Conservation (phyloP, 2,329 filamentous ascomycete genomes). For the Lachnellula subtilissima region DNA sequence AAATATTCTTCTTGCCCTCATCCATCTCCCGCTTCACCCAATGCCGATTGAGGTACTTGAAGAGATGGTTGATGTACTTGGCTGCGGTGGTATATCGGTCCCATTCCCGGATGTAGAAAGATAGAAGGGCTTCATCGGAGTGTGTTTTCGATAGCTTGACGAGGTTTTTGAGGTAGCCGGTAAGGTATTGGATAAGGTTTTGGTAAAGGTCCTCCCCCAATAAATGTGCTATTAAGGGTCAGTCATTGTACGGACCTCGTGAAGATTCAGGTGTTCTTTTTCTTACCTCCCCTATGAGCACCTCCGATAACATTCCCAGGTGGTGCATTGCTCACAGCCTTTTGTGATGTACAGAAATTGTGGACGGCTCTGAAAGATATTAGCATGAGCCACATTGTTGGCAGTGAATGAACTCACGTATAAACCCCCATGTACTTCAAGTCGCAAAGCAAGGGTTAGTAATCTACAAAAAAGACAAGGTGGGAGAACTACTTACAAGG, state of each 20-base stretch:
- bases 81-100: slow-evolving; percentile 90
- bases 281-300: slow-evolving; percentile 67
- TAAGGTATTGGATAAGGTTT: slow-evolving; percentile 82
- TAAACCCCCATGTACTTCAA: slow-evolving; percentile 89
- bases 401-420: slow-evolving; percentile 52
- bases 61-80: slow-evolving; percentile 96
- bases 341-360: slow-evolving; percentile 98
- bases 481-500: slow-evolving; percentile 51
- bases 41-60: slow-evolving; percentile 92
- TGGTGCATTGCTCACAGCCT: slow-evolving; percentile 63
- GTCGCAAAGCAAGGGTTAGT: slow-evolving; percentile 12
- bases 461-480: background rate
- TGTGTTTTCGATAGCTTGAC: slow-evolving; percentile 70
- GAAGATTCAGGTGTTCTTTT: slow-evolving; percentile 8
- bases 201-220: slow-evolving; percentile 95
- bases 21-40: slow-evolving; percentile 99
- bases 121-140: slow-evolving; percentile 81
- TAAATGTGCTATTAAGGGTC: slow-evolving; percentile 65
- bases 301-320: slow-evolving; percentile 40
- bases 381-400: slow-evolving; percentile 28
- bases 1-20: slow-evolving; percentile 96
- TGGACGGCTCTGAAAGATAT: slow-evolving; percentile 69
- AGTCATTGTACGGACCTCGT: slow-evolving; percentile 6
- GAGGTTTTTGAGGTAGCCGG: slow-evolving; percentile 66
- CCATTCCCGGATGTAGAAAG: slow-evolving; percentile 97